Conservation (phyloP, 139 green algal species). For the Picochlorum sp. region DNA sequence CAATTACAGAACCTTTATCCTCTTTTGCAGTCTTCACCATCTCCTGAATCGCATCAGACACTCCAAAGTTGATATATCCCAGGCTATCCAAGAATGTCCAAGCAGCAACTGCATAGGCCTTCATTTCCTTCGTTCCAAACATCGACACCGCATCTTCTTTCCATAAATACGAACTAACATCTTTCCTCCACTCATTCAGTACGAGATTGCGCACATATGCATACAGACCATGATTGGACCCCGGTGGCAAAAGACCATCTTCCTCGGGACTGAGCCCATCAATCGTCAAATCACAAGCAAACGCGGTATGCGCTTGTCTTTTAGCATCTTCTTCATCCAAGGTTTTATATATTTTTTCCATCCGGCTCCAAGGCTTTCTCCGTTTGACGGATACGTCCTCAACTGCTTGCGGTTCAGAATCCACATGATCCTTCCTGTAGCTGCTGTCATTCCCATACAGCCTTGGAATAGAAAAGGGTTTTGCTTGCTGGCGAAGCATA, state of each 20-base stretch:
- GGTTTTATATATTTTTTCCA: background rate
- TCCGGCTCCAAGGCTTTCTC: background rate
- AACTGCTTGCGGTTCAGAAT: too few relatives aligned
- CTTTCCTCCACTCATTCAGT: slow-evolving; percentile 26
- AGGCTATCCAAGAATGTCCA: slow-evolving; percentile 54
- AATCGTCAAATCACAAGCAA: slow-evolving; percentile 23
- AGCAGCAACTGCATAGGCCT: slow-evolving; percentile 31
- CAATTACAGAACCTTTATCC: slow-evolving; percentile 51
- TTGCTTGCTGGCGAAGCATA: too few relatives aligned
- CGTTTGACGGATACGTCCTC: background rate
- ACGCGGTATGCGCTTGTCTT: background rate
- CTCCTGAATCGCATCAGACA: slow-evolving; percentile 31
- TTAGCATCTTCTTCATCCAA: background rate
- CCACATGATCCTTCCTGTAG: too few relatives aligned
- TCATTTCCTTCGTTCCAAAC: background rate
- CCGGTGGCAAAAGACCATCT: slow-evolving; percentile 44
- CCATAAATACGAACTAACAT: slow-evolving; percentile 34
- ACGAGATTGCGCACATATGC: slow-evolving; percentile 62
- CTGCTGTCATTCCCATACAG: too few relatives aligned
- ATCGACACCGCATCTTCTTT: slow-evolving; percentile 30
- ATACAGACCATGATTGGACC: slow-evolving; percentile 28
- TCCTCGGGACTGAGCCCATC: slow-evolving; percentile 15
- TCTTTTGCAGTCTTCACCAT: background rate
- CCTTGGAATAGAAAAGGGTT: too few relatives aligned
- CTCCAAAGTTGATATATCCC: slow-evolving; percentile 89